phyloP scores from a whole-genome alignment of 306 rosid genomes.

The Sicyos edulis region DNA sequence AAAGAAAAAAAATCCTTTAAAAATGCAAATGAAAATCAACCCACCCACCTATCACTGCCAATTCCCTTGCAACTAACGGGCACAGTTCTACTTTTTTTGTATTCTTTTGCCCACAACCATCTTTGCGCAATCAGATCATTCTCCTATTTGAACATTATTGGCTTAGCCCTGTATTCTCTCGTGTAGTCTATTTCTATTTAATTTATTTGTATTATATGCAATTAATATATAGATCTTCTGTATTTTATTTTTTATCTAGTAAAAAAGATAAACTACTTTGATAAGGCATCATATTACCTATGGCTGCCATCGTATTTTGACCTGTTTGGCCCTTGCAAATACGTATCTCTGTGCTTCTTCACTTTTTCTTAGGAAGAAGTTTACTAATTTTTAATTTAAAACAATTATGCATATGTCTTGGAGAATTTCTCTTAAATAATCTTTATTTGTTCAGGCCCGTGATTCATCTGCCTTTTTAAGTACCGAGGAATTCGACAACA shows the following conservation, averaged over 20 bases:
- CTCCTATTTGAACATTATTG: not conserved
- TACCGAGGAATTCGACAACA: constrained; percentile 38
- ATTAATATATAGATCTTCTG: not conserved
- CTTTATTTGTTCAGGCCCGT: constrained; percentile 44
- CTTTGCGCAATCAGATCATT: not conserved
- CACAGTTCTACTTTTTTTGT: not conserved
- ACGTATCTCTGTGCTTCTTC: not conserved
- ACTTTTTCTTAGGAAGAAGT: not conserved
- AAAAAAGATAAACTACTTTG: not conserved
- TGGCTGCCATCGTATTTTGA: not conserved
- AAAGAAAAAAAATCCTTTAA: not conserved
- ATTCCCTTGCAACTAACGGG: not conserved
- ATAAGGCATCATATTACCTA: not conserved
- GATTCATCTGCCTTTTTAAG: constrained; percentile 58
- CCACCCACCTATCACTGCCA: constrained; percentile 7
- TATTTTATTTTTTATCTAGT: not conserved
- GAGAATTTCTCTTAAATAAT: constrained; percentile 12
- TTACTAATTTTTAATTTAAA: not conserved
- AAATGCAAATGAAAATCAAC: not conserved
- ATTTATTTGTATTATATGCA: not conserved
- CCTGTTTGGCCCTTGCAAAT: not conserved
- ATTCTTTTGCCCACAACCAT: constrained; percentile 7
- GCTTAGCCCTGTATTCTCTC: not conserved
- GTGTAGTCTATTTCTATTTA: not conserved
- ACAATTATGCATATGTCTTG: not conserved